Evolutionary conservation across 306 rosid species (phyloP).

Genomic region (Abrus precatorius): DNA sequence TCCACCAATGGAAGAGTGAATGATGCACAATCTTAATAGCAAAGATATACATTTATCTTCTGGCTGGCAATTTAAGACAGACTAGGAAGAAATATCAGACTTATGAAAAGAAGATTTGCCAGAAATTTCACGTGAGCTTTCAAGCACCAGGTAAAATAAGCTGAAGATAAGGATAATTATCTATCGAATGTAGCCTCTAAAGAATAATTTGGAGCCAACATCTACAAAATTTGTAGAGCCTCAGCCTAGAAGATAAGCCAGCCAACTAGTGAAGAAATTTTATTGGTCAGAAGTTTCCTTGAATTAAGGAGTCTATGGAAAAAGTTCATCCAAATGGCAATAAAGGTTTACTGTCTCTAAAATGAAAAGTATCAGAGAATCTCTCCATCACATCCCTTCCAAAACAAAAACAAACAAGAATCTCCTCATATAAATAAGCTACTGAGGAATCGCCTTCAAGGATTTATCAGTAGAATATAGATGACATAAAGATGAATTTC

Average conservation of each 20-base stretch:
- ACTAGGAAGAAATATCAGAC: slow-evolving; percentile 38
- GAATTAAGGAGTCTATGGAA: neutral
- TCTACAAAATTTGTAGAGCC: neutral
- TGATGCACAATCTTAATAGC: slow-evolving; percentile 19
- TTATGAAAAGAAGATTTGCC: slow-evolving; percentile 26
- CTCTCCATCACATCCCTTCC: neutral
- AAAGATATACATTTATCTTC: slow-evolving; percentile 37
- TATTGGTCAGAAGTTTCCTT: neutral
- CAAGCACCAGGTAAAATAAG: slow-evolving; percentile 24
- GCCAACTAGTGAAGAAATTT: neutral
- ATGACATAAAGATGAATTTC: neutral
- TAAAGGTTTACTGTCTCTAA: neutral
- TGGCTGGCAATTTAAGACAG: slow-evolving; percentile 9
- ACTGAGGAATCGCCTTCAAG: neutral
- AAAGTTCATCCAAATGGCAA: neutral
- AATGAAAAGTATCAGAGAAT: neutral
- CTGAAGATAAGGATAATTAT: slow-evolving; percentile 29
- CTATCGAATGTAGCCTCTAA: slow-evolving; percentile 1
- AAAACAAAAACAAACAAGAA: neutral
- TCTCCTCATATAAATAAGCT: no score
- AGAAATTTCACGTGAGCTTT: slow-evolving; percentile 14
- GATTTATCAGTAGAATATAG: neutral
- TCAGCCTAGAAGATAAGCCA: no score
- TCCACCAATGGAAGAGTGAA: slow-evolving; percentile 13
- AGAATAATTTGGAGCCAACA: slow-evolving; percentile 15